Evolutionary conservation across 2,329 filamentous ascomycete genomes (phyloP), one percentile per base, ranked within the genome.

Genomic region (Fusarium aywerte): DNA sequence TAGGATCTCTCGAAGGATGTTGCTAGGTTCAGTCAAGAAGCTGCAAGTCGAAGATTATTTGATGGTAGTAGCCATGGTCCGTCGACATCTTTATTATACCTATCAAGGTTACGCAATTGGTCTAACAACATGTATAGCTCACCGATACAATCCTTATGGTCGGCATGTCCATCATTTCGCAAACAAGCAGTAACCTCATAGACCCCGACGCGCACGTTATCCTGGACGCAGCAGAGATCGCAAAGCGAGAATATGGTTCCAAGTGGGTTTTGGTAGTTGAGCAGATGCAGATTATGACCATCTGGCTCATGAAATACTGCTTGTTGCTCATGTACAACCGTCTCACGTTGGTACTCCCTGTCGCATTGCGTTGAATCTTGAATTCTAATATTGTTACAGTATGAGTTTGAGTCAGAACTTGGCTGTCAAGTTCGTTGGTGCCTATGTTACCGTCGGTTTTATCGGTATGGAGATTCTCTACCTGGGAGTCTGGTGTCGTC

Each of bases 251-350:
- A 1, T 77, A 74, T 35, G 88, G 87, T 12, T 88, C 85, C 43
- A 90, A 90, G 79, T 83, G 87, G 78, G 87, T 89, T 1, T 79
- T 89, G 35, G 83, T 88, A 10, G 84, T 86, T 4, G 87, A 90
- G 67, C 81, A 89, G 75, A 83, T 84, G 70, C 90, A 91, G 78
- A 79, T 89, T 18, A 78, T 87, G 51, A 82, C 84, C 11, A 84
- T 85, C 29, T 89, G 85, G 83, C 75, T 79, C 0, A 79, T 87
- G 65, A 89, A 89, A 73, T 75, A 79, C 10, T 88, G 86, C 68
- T 78, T 89, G 64, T 72, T 89, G 32, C 76, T 87, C 62, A 82
- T 88, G 80, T 88, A 87, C 67, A 78, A 81, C 65, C 84, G 85
- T 42, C 77, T 88, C 60, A 86, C 84, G 78, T 83, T 54, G 56